A percentile compares a stretch with the other conserved stretches of the same genome.
Conservation (phyloP, 495 filamentous ascomycete genomes). For the Platismatia glauca region DNA sequence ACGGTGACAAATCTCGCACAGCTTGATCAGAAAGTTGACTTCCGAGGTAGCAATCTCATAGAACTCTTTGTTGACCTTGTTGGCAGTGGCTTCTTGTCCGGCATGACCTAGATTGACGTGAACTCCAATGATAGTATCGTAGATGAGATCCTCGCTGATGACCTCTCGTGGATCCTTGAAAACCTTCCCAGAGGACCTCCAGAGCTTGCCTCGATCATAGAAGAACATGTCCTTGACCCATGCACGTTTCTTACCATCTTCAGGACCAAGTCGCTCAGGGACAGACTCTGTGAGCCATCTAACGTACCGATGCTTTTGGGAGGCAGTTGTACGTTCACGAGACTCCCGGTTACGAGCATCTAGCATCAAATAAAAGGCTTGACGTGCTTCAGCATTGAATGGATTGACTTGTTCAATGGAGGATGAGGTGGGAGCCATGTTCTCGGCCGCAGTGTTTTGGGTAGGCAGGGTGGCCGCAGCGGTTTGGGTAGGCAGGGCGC, state of each 20-base stretch:
- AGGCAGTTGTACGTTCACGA: neutral
- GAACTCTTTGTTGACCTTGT: neutral
- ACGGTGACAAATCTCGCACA: conserved; percentile 11
- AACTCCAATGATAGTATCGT: neutral
- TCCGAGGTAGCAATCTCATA: conserved; percentile 9
- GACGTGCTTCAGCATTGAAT: neutral
- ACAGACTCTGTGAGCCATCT: neutral
- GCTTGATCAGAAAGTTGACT: conserved; percentile 11
- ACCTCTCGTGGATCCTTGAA: neutral
- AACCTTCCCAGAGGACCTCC: too few species aligned
- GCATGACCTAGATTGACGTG: too few species aligned
- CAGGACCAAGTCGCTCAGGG: neutral
- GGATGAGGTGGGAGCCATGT: too few species aligned
- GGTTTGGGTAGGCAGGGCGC: too few species aligned
- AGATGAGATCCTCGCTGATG: neutral
- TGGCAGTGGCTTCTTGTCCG: neutral
- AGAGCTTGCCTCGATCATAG: neutral
- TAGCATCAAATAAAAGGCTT: neutral
- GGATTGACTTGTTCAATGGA: too few species aligned
- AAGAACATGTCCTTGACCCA: neutral
- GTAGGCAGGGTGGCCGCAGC: too few species aligned
- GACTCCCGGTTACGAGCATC: neutral
- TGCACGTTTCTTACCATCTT: neutral
- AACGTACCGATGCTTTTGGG: neutral
- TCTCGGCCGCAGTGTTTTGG: too few species aligned